Conservation (phyloP, 2,329 filamentous ascomycete genomes). For the Chaetothyriales sp. region DNA sequence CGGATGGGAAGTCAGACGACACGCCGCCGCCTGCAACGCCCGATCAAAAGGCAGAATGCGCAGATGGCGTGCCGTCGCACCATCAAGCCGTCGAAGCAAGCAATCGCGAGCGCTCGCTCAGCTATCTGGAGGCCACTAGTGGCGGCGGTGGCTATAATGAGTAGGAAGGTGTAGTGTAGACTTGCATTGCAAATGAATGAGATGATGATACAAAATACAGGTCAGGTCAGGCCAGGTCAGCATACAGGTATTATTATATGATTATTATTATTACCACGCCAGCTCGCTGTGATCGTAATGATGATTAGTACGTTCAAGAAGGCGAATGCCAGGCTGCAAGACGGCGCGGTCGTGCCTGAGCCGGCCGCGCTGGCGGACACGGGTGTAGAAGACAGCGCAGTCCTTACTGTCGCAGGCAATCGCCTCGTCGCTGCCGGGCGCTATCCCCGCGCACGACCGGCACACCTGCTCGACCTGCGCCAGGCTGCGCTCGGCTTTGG, state of each 20-base stretch:
- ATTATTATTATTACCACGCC: too few species aligned
- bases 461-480: slow-evolving; percentile 56
- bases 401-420: slow-evolving; percentile 82
- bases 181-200: background rate
- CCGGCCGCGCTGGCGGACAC: slow-evolving; percentile 24
- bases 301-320: slow-evolving; percentile 22
- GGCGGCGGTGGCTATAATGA: background rate
- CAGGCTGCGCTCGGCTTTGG: slow-evolving; percentile 47
- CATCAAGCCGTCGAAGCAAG: background rate
- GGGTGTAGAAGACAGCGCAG: slow-evolving; percentile 73
- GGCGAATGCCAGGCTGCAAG: slow-evolving; percentile 24
- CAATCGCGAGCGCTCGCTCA: background rate
- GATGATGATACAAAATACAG: background rate
- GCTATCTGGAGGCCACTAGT: background rate
- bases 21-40: background rate
- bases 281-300: too few species aligned
- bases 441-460: slow-evolving; percentile 59
- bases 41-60: background rate
- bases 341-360: slow-evolving; percentile 24
- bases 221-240: background rate
- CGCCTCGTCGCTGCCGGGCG: slow-evolving; percentile 40
- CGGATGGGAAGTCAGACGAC: too few species aligned
- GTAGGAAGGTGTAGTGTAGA: too few species aligned
- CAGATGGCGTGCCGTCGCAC: background rate
- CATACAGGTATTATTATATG: too few species aligned